These are phyloP conservation scores for Acanthamoeba healyi DNA, from an alignment of 208 protist genomes.

Conservation along the genomic window DNA sequence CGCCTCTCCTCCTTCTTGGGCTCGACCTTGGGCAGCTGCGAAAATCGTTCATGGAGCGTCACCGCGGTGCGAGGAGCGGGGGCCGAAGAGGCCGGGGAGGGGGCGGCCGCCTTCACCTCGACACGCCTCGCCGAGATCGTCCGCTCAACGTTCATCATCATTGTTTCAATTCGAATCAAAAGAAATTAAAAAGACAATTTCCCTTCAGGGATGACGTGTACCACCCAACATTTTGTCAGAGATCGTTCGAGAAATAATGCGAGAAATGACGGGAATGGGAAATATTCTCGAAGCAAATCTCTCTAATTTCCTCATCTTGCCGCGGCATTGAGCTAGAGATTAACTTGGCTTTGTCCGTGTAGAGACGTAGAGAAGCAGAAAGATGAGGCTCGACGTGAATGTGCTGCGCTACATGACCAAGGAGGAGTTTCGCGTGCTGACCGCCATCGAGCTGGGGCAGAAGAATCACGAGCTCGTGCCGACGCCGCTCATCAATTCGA, in stretches of 20 bases:
- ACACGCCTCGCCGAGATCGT: slow-evolving; percentile 2
- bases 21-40: slow-evolving; percentile 16
- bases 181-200: neutral
- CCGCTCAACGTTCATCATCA: neutral
- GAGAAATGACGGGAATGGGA: neutral
- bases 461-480: slow-evolving; percentile 99
- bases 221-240: too few species aligned
- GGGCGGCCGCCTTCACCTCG: neutral
- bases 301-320: neutral
- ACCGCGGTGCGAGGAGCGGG: neutral
- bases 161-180: neutral
- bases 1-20: neutral
- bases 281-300: neutral
- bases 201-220: neutral
- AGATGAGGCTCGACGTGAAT: slow-evolving; percentile 43
- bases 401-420: slow-evolving; percentile 33
- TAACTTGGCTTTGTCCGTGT: neutral
- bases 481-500: slow-evolving; percentile 94
- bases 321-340: neutral
- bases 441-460: slow-evolving; percentile 98
- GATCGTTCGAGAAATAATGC: neutral
- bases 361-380: neutral
- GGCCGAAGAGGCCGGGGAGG: neutral
- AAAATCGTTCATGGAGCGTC: slow-evolving; percentile 29
- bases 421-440: slow-evolving; percentile 85